Percentiles rank a stretch among this genome's conserved stretches.
phyloP scores from a whole-genome alignment of 306 rosid genomes.

The Rosa lucieae region DNA sequence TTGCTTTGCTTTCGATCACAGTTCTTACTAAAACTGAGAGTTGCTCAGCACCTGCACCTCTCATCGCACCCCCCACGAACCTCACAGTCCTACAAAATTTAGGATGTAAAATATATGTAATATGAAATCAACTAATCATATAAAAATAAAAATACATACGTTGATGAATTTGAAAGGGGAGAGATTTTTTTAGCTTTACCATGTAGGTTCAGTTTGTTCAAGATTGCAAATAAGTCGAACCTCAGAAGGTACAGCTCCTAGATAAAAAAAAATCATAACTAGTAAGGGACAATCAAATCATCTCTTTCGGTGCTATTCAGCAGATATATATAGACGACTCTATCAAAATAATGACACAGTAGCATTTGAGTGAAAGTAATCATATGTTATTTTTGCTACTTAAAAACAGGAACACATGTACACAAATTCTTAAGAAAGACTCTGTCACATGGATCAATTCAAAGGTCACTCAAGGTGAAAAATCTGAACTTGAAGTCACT shows the following conservation, averaged over 20 bases:
- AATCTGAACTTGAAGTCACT: neutral
- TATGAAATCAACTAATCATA: neutral
- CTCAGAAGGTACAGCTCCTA: constrained; percentile 77
- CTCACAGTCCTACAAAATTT: constrained; percentile 64
- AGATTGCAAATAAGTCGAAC: constrained; percentile 82
- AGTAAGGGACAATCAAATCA: neutral
- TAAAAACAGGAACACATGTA: neutral
- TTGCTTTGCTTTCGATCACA: constrained; percentile 84
- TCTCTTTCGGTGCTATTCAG: neutral
- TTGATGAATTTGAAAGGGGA: constrained; percentile 2
- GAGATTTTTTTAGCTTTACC: constrained; percentile 40
- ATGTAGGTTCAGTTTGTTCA: constrained; percentile 81
- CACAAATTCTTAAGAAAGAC: neutral
- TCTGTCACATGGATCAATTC: neutral
- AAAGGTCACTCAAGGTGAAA: neutral
- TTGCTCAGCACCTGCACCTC: constrained; percentile 99
- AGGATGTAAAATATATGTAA: neutral
- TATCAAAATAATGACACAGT: constrained; percentile 4
- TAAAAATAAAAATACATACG: neutral
- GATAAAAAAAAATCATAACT: constrained; percentile 16
- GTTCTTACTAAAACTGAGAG: constrained; percentile 83
- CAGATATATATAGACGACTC: neutral
- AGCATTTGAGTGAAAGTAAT: neutral
- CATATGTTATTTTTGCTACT: neutral
- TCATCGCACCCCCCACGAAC: constrained; percentile 88